phyloP scores from a whole-genome alignment of 2,329 filamentous ascomycete species.

The Cladosporium sp. region DNA sequence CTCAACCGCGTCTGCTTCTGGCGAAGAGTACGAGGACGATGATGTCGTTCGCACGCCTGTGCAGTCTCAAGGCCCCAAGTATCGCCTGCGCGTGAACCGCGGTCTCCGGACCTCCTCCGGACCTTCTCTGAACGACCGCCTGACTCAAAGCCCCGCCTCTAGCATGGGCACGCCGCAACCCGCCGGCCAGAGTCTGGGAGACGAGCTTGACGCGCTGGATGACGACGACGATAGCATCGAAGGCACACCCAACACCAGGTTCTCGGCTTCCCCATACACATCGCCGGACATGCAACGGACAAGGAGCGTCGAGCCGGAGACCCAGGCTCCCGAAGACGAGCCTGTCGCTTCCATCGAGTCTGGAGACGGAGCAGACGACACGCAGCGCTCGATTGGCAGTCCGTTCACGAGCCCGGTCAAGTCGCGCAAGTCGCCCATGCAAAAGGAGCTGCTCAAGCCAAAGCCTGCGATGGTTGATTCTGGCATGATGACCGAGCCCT shows the following conservation, averaged over 20 bases:
- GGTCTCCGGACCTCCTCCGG: slow-evolving; percentile 35
- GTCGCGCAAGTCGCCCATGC: slow-evolving; percentile 9
- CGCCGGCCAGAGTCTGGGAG: slow-evolving; percentile 74
- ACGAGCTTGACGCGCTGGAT: slow-evolving; percentile 77
- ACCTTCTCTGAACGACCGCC: slow-evolving; percentile 34
- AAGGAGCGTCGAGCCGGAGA: background rate
- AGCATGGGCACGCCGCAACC: slow-evolving; percentile 36
- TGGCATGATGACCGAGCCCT: slow-evolving; percentile 57
- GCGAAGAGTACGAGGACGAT: slow-evolving; percentile 59
- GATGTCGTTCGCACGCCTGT: slow-evolving; percentile 56
- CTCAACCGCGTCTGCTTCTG: slow-evolving; percentile 84
- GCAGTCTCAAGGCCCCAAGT: slow-evolving; percentile 58
- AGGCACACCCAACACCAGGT: slow-evolving; percentile 25
- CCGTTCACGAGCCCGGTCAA: slow-evolving; percentile 12
- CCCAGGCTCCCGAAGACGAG: slow-evolving; percentile 5
- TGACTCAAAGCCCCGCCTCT: slow-evolving; percentile 22
- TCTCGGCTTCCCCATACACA: slow-evolving; percentile 45
- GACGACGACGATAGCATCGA: slow-evolving; percentile 55
- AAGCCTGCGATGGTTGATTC: slow-evolving; percentile 50
- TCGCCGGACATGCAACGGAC: slow-evolving; percentile 12
- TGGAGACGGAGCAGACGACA: slow-evolving; percentile 6
- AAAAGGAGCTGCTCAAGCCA: slow-evolving; percentile 6
- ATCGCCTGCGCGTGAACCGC: slow-evolving; percentile 65
- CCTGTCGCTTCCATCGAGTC: slow-evolving; percentile 17
- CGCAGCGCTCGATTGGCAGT: slow-evolving; percentile 12